phyloP scores from a whole-genome alignment of 2,329 filamentous ascomycete genomes.

The Xylaria sp. region DNA sequence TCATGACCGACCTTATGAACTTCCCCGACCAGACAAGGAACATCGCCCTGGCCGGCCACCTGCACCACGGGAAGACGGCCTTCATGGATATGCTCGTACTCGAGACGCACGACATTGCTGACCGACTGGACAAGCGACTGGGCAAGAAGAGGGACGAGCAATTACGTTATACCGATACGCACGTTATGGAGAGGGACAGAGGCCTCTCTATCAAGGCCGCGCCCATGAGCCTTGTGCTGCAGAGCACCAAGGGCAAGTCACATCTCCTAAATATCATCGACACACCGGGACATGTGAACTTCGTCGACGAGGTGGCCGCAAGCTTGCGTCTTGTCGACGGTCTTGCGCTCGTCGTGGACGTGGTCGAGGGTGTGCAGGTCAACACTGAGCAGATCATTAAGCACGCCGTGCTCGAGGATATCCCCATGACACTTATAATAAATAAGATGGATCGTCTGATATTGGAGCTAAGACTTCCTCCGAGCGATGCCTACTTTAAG shows the following conservation, averaged over 20 bases:
- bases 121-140: constrained; percentile 81
- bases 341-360: constrained; percentile 91
- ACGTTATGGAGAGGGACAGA: constrained; percentile 87
- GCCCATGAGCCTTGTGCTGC: constrained; percentile 93
- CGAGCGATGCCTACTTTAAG: constrained; percentile 98
- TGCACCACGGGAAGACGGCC: constrained; percentile 97
- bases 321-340: constrained; percentile 89
- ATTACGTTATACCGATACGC: constrained; percentile 92
- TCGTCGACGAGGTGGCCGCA: constrained; percentile 95
- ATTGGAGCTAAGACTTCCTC: constrained; percentile 91
- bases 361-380: constrained; percentile 98
- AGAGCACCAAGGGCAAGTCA: constrained; percentile 90
- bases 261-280: constrained; percentile 95
- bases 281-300: constrained; percentile 97
- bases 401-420: constrained; percentile 88
- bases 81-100: constrained; percentile 98
- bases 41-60: constrained; percentile 87
- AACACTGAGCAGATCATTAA: constrained; percentile 98
- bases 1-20: constrained; percentile 96
- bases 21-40: constrained; percentile 96
- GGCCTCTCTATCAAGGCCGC: constrained; percentile 92
- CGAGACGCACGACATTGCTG: constrained; percentile 89
- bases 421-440: constrained; percentile 89
- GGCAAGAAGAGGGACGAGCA: constrained; percentile 89
- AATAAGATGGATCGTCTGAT: constrained; percentile 99